Conservation (phyloP, 495 filamentous ascomycete species). For the Penicillium lagena region DNA sequence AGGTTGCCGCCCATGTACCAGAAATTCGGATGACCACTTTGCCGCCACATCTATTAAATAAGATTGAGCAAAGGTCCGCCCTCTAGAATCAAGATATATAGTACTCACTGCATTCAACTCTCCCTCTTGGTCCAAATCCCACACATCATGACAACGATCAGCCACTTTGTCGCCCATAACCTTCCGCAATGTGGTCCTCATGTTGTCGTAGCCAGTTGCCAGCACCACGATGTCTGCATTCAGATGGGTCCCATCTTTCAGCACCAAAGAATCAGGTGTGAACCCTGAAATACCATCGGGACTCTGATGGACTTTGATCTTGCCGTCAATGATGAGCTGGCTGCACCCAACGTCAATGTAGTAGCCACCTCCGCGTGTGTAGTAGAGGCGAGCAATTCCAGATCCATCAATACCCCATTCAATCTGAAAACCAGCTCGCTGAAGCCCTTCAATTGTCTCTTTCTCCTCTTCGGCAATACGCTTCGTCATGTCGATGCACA, state of each 20-base stretch:
- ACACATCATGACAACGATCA: constrained; percentile 61
- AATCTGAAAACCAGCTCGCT: constrained; percentile 59
- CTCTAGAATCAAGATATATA: not conserved
- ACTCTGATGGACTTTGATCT: constrained; percentile 67
- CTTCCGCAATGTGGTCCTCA: constrained; percentile 53
- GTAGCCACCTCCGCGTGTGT: constrained; percentile 68
- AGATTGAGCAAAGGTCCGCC: constrained; percentile 4
- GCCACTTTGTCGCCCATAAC: constrained; percentile 67
- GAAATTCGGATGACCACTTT: constrained; percentile 64
- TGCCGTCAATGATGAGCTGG: constrained; percentile 67
- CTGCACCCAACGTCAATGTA: constrained; percentile 72
- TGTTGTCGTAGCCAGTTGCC: constrained; percentile 78
- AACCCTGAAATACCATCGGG: constrained; percentile 52
- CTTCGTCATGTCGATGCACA: constrained; percentile 45
- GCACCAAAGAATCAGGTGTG: constrained; percentile 44
- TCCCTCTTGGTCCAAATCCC: constrained; percentile 75
- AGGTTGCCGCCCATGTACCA: constrained; percentile 81
- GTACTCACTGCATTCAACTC: constrained; percentile 48
- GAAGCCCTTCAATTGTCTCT: constrained; percentile 51
- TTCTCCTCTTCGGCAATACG: constrained; percentile 44
- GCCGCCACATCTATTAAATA: constrained; percentile 56
- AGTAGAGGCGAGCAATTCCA: constrained; percentile 65
- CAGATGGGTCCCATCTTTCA: constrained; percentile 59
- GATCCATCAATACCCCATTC: constrained; percentile 58
- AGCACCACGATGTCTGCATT: constrained; percentile 74